These are phyloP conservation scores for Pseudophaeomoniella oleicola DNA, from an alignment of 2,329 filamentous ascomycete genomes.

Conservation along the genomic window DNA sequence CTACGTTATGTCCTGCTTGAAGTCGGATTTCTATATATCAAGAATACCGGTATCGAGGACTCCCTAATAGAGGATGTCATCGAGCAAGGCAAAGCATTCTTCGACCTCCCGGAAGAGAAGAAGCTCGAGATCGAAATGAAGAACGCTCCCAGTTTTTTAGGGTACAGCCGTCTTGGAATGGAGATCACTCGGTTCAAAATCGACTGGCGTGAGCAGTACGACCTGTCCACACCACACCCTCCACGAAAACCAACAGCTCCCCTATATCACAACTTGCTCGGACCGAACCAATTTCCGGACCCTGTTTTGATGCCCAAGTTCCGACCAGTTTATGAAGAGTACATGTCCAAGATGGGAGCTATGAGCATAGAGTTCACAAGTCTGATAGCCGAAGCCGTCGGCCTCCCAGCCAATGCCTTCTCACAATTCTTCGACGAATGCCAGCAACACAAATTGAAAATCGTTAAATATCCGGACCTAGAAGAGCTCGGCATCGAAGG, in stretches of 20 bases:
- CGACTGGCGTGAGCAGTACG: slow-evolving; percentile 77
- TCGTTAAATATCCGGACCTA: slow-evolving; percentile 71
- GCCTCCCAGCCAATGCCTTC: slow-evolving; percentile 55
- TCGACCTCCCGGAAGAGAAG: slow-evolving; percentile 59
- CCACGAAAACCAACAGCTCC: slow-evolving; percentile 49
- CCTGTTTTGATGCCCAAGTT: slow-evolving; percentile 50
- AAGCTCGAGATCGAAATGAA: slow-evolving; percentile 66
- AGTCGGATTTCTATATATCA: slow-evolving; percentile 78
- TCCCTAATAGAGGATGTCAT: slow-evolving; percentile 52
- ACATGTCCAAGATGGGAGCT: slow-evolving; percentile 60
- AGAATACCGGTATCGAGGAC: slow-evolving; percentile 59
- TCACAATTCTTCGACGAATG: slow-evolving; percentile 58
- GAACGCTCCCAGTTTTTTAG: slow-evolving; percentile 54
- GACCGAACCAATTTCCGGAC: slow-evolving; percentile 68
- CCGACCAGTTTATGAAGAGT: slow-evolving; percentile 53
- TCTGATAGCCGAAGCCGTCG: slow-evolving; percentile 72
- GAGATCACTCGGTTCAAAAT: slow-evolving; percentile 56
- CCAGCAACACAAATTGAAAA: slow-evolving; percentile 76
- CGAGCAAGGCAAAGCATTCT: slow-evolving; percentile 55
- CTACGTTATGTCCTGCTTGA: slow-evolving; percentile 65
- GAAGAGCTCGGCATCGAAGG: slow-evolving; percentile 38
- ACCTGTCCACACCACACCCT: slow-evolving; percentile 66
- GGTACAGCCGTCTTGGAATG: slow-evolving; percentile 33
- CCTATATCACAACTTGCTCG: slow-evolving; percentile 58
- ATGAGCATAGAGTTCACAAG: slow-evolving; percentile 63